A percentile compares a stretch with the other conserved stretches of the same genome.
Conservation (phyloP, 2,329 filamentous ascomycete genomes). For the Exophiala calicioides region DNA sequence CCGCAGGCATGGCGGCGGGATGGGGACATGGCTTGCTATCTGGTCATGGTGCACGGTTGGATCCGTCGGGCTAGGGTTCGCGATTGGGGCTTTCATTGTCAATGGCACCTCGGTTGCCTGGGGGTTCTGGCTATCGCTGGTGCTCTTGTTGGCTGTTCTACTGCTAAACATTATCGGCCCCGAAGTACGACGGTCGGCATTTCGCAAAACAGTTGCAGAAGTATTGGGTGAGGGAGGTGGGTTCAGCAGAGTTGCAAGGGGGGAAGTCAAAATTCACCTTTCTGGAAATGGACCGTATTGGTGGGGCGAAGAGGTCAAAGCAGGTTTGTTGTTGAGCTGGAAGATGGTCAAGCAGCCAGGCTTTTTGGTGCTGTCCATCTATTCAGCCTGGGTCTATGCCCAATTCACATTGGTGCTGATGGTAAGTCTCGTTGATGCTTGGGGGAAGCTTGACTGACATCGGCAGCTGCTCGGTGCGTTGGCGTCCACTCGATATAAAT, state of each 20-base stretch:
- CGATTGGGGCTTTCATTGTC: constrained; percentile 70
- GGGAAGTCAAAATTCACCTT: constrained; percentile 76
- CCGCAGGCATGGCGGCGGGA: constrained; percentile 72
- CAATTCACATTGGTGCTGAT: constrained; percentile 73
- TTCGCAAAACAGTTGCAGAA: constrained; percentile 67
- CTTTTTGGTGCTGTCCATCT: constrained; percentile 71
- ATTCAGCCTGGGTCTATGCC: constrained; percentile 76
- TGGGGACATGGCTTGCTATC: constrained; percentile 76
- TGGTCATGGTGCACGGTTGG: constrained; percentile 78
- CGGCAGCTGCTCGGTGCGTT: constrained; percentile 66
- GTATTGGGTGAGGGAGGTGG: constrained; percentile 41
- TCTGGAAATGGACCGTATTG: constrained; percentile 70
- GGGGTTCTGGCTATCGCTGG: constrained; percentile 74
- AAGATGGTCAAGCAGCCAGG: constrained; percentile 75
- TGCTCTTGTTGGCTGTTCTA: constrained; percentile 65
- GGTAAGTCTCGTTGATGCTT: constrained; percentile 43
- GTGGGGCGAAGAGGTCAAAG: constrained; percentile 76
- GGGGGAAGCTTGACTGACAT: constrained; percentile 3
- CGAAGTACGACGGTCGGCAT: constrained; percentile 69
- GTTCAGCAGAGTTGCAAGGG: constrained; percentile 59
- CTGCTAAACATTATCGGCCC: constrained; percentile 71
- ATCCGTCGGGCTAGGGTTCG: constrained; percentile 70
- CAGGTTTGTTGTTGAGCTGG: constrained; percentile 65
- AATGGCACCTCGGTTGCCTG: constrained; percentile 64
- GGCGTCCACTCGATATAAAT: constrained; percentile 67